These are phyloP conservation scores for Hirschfeldia incana DNA, from an alignment of 345 rosid genomes.

Conservation along the genomic window DNA sequence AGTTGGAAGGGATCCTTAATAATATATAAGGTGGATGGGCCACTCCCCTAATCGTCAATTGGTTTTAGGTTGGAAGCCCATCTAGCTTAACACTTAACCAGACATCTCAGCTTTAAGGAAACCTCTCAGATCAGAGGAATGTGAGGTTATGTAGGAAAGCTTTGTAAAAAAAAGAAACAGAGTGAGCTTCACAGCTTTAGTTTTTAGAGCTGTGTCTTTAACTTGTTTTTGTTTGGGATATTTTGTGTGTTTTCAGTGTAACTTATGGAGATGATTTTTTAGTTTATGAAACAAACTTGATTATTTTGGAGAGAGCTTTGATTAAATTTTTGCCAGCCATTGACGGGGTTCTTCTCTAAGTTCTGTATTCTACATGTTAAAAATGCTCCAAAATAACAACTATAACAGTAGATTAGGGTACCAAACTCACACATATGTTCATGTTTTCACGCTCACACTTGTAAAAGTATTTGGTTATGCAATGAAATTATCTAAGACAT, in stretches of 20 bases:
- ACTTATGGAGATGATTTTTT: constrained; percentile 21
- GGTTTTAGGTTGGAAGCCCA: too few relatives aligned
- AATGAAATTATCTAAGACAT: too few relatives aligned
- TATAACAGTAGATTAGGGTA: not conserved
- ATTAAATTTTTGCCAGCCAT: not conserved
- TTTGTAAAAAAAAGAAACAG: constrained; percentile 36
- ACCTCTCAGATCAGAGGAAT: constrained; percentile 24
- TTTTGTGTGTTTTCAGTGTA: constrained; percentile 33
- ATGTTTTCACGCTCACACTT: constrained; percentile 12
- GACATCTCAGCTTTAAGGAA: constrained; percentile 28
- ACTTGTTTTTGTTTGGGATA: not conserved
- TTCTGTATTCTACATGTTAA: not conserved
- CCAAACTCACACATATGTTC: not conserved
- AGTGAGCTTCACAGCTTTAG: constrained; percentile 38
- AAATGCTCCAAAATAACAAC: not conserved
- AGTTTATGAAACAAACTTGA: constrained; percentile 16
- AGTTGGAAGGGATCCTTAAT: too few relatives aligned
- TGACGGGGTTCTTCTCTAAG: not conserved
- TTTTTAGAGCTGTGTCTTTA: constrained; percentile 36
- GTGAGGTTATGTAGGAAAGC: constrained; percentile 31
- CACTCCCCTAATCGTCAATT: too few relatives aligned
- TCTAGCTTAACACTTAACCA: too few relatives aligned
- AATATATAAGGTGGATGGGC: too few relatives aligned
- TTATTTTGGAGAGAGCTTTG: constrained; percentile 10
- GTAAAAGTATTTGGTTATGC: too few relatives aligned